Base-by-base conservation (phyloP, 768 basidiomycete genomes). In the Chiua virens region DNA sequence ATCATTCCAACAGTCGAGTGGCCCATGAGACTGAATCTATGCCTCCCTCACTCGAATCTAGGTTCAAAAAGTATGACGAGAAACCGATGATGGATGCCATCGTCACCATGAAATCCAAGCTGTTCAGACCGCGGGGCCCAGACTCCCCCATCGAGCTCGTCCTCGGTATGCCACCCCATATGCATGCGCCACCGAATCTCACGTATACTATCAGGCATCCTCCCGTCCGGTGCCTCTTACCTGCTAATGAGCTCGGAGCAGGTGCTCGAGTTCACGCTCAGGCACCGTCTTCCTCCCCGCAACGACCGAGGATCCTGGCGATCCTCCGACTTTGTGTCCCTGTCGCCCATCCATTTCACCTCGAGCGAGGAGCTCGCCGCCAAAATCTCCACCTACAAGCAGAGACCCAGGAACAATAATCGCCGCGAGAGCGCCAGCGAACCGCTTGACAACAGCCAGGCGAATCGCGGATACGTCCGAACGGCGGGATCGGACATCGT, bases 321-420 rank as follows among this genome's bases (percentile, higher is more conserved):
- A 7, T 51, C 65, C 5, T 47, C 45, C 5, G 57, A 71, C 9
- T 79, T 78, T 48, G 66, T 72, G 23, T 80, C 79, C 0, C 55
- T 81, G 8, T 81, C 80, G 0, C 79, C 79, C 1, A 77, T 81
- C 30, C 60, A 67, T 38, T 81, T 81, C 45, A 15, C 44, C 42
- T 58, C 54, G 8, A 18, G 17, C 5, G 44, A 63, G 0, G 71
- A 73, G 17, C 60, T 81, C 10, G 42, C 56, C 1, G 69, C 67
- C 36, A 80, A 76, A 54, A 54, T 80, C 3, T 54, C 62, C 10
- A 59, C 57, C 3, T 66, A 79, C 47, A 75, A 70, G 42, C 71
- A 72, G 7, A 75, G 73, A 41, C 53, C 63, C 0, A 64, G 64
- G 14, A 73, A 77, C 52, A 65, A 68, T 18, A 64, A 68, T 25